Conservation (phyloP, 2,329 filamentous ascomycete genomes). For the Hypomyces perniciosus region DNA sequence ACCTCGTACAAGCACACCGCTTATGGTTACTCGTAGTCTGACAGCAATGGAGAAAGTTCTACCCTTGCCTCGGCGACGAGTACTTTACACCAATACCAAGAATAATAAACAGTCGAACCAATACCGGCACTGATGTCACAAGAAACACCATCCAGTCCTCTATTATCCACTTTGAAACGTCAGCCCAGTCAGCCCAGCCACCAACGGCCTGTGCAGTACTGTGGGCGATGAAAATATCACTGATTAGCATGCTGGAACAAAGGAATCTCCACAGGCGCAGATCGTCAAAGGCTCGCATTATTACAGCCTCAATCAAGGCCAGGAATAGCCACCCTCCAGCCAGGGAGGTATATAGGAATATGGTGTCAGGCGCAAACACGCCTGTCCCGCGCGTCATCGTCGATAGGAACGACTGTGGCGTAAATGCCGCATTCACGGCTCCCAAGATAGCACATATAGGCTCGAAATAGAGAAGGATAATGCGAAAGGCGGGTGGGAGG, state of each 20-base stretch:
- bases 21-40: too few species aligned
- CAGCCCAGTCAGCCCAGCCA: constrained; percentile 24
- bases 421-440: constrained; percentile 23
- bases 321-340: constrained; percentile 25
- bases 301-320: constrained; percentile 31
- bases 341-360: constrained; percentile 18
- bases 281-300: constrained; percentile 29
- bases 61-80: too few species aligned
- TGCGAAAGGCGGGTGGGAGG: constrained; percentile 27
- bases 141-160: constrained; percentile 23
- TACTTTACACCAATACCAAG: constrained; percentile 23
- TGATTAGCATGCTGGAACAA: constrained; percentile 31
- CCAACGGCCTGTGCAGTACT: constrained; percentile 29
- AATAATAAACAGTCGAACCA: constrained; percentile 25
- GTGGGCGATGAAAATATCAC: constrained; percentile 25
- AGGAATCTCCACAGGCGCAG: constrained; percentile 29
- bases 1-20: too few species aligned
- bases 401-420: constrained; percentile 23
- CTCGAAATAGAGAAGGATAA: constrained; percentile 29
- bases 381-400: constrained; percentile 23
- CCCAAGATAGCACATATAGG: constrained; percentile 29
- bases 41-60: too few species aligned
- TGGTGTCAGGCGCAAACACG: constrained; percentile 16
- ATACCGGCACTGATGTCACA: constrained; percentile 22
- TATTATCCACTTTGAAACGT: constrained; percentile 22